Evolutionary conservation across 2,329 filamentous ascomycete genomes (phyloP), one percentile per base, ranked within the genome.

Genomic region (Coleophoma cylindrospora): DNA sequence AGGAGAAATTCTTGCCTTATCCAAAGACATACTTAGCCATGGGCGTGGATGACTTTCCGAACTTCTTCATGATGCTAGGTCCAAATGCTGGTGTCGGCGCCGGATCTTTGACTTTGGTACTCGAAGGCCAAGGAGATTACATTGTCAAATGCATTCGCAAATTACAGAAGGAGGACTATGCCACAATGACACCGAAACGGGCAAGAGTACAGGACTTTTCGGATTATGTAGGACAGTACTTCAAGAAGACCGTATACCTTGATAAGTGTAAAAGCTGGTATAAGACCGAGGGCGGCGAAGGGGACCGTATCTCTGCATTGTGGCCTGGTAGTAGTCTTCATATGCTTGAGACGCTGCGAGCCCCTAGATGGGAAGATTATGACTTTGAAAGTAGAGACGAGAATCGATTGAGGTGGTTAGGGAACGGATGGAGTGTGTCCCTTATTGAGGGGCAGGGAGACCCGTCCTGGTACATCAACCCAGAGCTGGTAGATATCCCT

Each of bases 281-380:
- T 36, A 50, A 50, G 15, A 54, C 36, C 36, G 54, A 70, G 10
- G 67, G 67, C 17, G 71, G 68, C 21, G 61, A 57, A 10, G 70
- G 69, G 5, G 58, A 69, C 47, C 63, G 66, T 68, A 55, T 69
- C 15, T 70, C 67, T 1, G 71, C 68, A 0, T 59, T 74, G 4
- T 74, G 70, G 71, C 72, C 72, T 7, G 61, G 61, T 13, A 60
- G 56, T 46, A 55, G 55, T 5, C 40, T 60, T 44, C 61, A 63
- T 46, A 54, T 78, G 73, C 66, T 80, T 19, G 71, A 74, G 56
- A 59, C 61, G 8, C 71, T 79, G 52, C 65, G 71, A 19, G 69
- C 77, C n/a, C 76, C 76, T 2, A 63, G 77, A 10, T 80, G 77
- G 75, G 77, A 81, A 58, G 78, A 81, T 49, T 81, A 69, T 37